Evolutionary conservation across 2,329 filamentous ascomycete species (phyloP).

Genomic region (Lasiodiplodia hormozganensis): DNA sequence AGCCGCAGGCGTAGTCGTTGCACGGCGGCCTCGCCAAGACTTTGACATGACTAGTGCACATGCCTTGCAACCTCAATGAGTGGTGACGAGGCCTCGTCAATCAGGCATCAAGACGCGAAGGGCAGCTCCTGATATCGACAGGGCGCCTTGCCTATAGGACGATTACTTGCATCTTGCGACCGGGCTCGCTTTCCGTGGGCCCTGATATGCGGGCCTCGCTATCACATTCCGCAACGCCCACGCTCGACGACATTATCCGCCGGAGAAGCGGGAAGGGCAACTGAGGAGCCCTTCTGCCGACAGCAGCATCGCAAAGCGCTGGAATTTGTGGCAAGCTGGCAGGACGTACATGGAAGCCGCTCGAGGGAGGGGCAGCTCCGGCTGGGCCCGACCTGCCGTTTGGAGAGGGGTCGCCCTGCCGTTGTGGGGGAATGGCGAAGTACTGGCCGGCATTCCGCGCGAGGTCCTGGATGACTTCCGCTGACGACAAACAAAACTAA

Average conservation of each 20-base stretch:
- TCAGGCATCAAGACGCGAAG: slow-evolving; percentile 5
- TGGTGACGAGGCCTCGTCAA: neutral
- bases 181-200: neutral
- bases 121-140: neutral
- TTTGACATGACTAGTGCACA: neutral
- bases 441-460: neutral
- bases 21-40: neutral
- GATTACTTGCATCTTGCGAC: slow-evolving; percentile 12
- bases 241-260: slow-evolving; percentile 1
- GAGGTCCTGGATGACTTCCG: too few relatives aligned
- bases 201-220: neutral
- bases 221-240: neutral
- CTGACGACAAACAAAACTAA: too few relatives aligned
- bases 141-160: slow-evolving; percentile 8
- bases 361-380: slow-evolving; percentile 13
- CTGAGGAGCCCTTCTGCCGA: neutral
- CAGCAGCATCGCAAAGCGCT: neutral
- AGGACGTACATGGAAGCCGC: neutral
- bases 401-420: neutral
- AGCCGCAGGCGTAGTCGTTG: neutral
- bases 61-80: neutral
- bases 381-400: slow-evolving; percentile 12
- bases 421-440: neutral
- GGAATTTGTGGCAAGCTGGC: neutral
- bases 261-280: slow-evolving; percentile 10